Percentiles rank a stretch among this genome's conserved stretches.
Evolutionary conservation across 2,329 filamentous ascomycete species (phyloP).

Genomic region (Ciborinia camelliae): DNA sequence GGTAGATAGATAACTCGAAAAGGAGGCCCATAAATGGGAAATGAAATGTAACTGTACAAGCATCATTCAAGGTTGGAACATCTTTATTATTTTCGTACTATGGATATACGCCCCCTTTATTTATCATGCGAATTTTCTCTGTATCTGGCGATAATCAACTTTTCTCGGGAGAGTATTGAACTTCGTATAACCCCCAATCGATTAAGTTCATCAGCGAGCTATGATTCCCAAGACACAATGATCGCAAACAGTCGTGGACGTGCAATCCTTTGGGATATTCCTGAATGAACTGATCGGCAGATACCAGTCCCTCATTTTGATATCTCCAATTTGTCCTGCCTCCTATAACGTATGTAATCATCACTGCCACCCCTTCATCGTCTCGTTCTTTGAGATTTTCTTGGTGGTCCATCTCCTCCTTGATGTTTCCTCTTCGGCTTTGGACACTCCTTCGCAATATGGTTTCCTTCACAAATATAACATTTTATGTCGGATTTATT

Average conservation of each 20-base stretch:
- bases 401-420: constrained; percentile 29
- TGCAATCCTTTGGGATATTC: neutral
- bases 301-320: neutral
- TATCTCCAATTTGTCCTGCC: neutral
- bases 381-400: constrained; percentile 19
- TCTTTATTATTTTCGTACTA: constrained; percentile 5
- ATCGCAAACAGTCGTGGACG: neutral
- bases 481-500: constrained; percentile 42
- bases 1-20: neutral
- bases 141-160: neutral
- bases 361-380: constrained; percentile 8
- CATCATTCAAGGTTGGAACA: neutral
- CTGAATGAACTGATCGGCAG: neutral
- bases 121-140: neutral
- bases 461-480: constrained; percentile 58
- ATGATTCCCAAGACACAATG: neutral
- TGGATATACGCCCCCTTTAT: neutral
- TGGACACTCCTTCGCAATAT: constrained; percentile 56
- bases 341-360: neutral
- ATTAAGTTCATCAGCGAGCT: neutral
- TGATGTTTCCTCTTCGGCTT: constrained; percentile 33
- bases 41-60: neutral
- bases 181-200: neutral
- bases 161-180: neutral
- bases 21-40: neutral